These are phyloP conservation scores for Trichosporon asahii DNA, from an alignment of 1,284 basidiomycete genomes.

Conservation along the genomic window DNA sequence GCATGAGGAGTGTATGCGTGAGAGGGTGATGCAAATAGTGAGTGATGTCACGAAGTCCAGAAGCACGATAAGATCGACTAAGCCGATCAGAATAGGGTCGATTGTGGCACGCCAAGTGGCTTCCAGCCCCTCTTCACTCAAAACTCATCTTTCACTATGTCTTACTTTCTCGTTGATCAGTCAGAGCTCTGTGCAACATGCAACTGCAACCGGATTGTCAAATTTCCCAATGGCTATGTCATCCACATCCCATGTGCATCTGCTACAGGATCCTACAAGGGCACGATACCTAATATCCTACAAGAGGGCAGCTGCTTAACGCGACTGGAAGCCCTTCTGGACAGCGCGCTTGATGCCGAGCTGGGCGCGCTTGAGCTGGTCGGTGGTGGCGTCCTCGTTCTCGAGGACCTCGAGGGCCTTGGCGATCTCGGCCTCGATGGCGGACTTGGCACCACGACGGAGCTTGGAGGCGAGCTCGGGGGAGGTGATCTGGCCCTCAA, in stretches of 20 bases:
- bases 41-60: background rate
- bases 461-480: conserved; percentile 96
- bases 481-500: conserved; percentile 80
- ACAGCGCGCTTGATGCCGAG: conserved; percentile 88
- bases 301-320: conserved; percentile 8
- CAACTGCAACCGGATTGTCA: background rate
- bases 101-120: background rate
- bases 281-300: conserved; percentile 11
- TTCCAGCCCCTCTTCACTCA: too few relatives aligned
- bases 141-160: too few relatives aligned
- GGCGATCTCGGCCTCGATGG: conserved; percentile 92
- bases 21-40: background rate
- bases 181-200: too few relatives aligned
- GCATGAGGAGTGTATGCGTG: background rate
- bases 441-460: conserved; percentile 87
- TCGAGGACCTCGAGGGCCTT: conserved; percentile 94
- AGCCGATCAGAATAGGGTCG: background rate
- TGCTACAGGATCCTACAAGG: conserved; percentile 10
- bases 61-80: background rate
- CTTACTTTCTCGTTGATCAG: too few relatives aligned
- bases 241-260: conserved; percentile 11
- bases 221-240: conserved; percentile 3
- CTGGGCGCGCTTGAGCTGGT: conserved; percentile 91
- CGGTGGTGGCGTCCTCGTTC: conserved; percentile 84
- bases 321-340: conserved; percentile 62